phyloP scores from a whole-genome alignment of 768 basidiomycete genomes.

The Mycena venus region DNA sequence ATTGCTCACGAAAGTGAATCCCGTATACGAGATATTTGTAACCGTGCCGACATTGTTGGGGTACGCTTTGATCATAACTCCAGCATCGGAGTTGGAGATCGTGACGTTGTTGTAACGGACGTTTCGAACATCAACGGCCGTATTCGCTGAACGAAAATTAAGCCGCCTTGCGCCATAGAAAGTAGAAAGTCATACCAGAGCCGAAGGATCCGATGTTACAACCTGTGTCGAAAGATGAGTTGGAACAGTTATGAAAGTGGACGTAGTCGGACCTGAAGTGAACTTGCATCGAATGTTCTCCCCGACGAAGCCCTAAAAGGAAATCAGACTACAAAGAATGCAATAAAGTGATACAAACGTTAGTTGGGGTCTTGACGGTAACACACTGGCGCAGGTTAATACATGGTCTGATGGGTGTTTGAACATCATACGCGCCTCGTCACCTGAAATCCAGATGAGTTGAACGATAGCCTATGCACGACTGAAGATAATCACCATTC shows the following conservation, averaged over 20 bases:
- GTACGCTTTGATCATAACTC: conserved; percentile 39
- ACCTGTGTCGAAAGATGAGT: conserved; percentile 13
- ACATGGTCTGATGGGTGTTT: too few species aligned
- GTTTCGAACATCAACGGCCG: conserved; percentile 37
- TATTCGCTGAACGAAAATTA: background rate
- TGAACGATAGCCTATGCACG: too few species aligned
- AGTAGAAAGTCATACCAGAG: background rate
- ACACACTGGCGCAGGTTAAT: conserved; percentile 37
- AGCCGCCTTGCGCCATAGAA: too few species aligned
- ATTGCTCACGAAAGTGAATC: conserved; percentile 28
- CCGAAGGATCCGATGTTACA: conserved; percentile 43
- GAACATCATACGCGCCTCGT: too few species aligned
- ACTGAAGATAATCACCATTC: too few species aligned
- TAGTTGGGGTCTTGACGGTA: conserved; percentile 48
- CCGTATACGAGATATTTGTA: conserved; percentile 35
- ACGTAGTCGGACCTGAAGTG: conserved; percentile 2
- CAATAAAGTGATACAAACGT: conserved; percentile 2
- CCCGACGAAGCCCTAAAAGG: conserved; percentile 30
- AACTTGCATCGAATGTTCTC: conserved; percentile 32
- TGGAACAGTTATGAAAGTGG: too few species aligned
- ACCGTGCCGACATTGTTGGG: conserved; percentile 37
- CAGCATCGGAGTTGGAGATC: conserved; percentile 37
- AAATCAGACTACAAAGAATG: background rate
- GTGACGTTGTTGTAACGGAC: conserved; percentile 37
- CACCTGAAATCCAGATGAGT: background rate